Evolutionary conservation across 139 green algal species (phyloP).

Genomic region (Tetraselmis chui): DNA sequence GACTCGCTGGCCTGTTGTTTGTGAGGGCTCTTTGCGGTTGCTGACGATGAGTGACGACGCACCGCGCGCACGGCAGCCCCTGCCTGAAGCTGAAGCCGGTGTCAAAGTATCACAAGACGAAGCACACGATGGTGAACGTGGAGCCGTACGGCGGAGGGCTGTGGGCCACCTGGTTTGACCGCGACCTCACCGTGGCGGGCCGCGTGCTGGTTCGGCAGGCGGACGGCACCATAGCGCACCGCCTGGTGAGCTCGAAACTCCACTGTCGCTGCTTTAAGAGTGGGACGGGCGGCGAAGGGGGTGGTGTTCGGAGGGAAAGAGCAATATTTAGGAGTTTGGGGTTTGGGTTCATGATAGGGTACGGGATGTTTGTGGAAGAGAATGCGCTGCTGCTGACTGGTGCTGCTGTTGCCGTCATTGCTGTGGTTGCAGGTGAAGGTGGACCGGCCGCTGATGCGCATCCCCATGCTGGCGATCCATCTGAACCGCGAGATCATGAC

Average conservation of each 20-base stretch:
- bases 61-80: slow-evolving; percentile 32
- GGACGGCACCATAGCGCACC: slow-evolving; percentile 20
- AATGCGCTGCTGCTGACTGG: too few species aligned
- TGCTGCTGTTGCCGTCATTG: too few species aligned
- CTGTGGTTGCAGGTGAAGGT: slow-evolving; percentile 59
- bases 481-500: slow-evolving; percentile 68
- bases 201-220: slow-evolving; percentile 56
- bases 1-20: background rate
- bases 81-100: slow-evolving; percentile 84
- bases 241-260: slow-evolving; percentile 22
- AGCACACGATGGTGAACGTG: slow-evolving; percentile 69
- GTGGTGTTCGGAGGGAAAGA: too few species aligned
- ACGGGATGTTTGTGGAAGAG: too few species aligned
- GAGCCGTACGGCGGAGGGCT: slow-evolving; percentile 94
- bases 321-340: too few species aligned
- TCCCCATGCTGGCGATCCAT: slow-evolving; percentile 78
- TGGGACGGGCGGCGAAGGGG: too few species aligned
- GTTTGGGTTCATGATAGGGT: too few species aligned
- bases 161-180: slow-evolving; percentile 98
- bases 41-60: background rate
- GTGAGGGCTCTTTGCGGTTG: background rate
- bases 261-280: too few species aligned
- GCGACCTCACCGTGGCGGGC: slow-evolving; percentile 85
- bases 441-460: slow-evolving; percentile 67
- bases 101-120: slow-evolving; percentile 35